Evolutionary conservation across 306 rosid genomes (phyloP).

Genomic region (Rubus parviflorus): DNA sequence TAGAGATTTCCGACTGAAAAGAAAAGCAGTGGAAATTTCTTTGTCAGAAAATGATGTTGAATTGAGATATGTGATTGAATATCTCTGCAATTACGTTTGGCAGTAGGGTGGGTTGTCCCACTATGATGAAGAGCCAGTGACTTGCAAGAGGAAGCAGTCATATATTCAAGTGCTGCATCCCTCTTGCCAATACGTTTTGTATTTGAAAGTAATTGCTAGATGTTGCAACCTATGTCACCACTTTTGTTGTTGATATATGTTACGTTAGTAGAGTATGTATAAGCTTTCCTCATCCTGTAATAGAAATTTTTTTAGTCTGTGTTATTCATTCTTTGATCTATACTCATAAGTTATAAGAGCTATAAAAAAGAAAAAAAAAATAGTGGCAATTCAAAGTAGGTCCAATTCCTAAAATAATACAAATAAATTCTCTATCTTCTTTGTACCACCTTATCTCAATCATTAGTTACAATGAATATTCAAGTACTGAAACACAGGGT

Average conservation of each 20-base stretch:
- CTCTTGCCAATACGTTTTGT: not conserved
- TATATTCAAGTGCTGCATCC: not conserved
- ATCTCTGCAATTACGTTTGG: not conserved
- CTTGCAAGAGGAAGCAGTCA: not conserved
- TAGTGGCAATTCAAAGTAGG: too few species aligned
- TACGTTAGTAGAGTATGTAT: not conserved
- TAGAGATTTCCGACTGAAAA: too few species aligned
- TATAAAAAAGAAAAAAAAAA: too few species aligned
- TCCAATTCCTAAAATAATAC: too few species aligned
- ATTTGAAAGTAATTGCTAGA: not conserved
- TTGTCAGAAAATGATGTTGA: not conserved
- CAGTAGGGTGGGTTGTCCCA: not conserved
- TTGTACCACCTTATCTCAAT: too few species aligned
- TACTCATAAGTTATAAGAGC: too few species aligned
- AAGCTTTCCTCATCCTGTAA: not conserved
- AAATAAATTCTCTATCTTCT: too few species aligned
- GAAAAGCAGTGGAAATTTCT: too few species aligned
- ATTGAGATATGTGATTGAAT: not conserved
- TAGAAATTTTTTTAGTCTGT: too few species aligned
- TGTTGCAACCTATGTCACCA: not conserved
- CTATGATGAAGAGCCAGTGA: not conserved
- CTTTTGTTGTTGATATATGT: not conserved
- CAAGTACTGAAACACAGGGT: too few species aligned
- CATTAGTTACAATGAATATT: too few species aligned
- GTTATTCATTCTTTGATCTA: too few species aligned